A percentile compares a stretch with the other conserved stretches of the same genome.
Evolutionary conservation across 1,139 yeast species (phyloP).

Genomic region (Pichia sp.): DNA sequence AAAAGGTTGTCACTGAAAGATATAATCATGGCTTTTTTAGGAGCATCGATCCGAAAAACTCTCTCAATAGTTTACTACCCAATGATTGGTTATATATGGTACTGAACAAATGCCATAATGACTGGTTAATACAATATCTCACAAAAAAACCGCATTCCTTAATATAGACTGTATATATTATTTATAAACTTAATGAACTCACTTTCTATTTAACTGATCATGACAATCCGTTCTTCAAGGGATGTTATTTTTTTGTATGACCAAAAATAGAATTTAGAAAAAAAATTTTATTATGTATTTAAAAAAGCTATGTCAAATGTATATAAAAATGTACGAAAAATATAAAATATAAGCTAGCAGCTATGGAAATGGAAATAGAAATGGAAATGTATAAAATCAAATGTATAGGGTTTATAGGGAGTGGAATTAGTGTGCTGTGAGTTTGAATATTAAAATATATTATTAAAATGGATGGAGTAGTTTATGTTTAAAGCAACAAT

Average conservation of each 20-base stretch:
- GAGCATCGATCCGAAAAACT: neutral
- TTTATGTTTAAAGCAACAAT: neutral
- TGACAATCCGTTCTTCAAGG: neutral
- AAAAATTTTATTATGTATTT: neutral
- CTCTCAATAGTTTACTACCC: conserved; percentile 6
- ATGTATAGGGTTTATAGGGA: neutral
- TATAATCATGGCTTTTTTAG: neutral
- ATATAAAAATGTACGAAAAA: neutral
- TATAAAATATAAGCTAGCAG: neutral
- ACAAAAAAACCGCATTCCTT: conserved; percentile 5
- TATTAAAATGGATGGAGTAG: neutral
- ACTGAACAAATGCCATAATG: conserved; percentile 4
- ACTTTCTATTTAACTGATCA: neutral
- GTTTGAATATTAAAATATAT: neutral
- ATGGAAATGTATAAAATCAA: neutral
- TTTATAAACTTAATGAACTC: neutral
- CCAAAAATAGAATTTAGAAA: neutral
- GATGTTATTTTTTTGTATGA: neutral
- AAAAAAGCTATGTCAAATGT: neutral
- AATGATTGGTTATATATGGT: conserved; percentile 14
- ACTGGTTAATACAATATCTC: conserved; percentile 4
- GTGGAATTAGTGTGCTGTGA: neutral
- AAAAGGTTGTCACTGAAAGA: neutral
- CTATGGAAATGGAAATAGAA: neutral
- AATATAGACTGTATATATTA: neutral